Evolutionary conservation across 306 rosid species (phyloP).

Genomic region (Clitoria ternatea): DNA sequence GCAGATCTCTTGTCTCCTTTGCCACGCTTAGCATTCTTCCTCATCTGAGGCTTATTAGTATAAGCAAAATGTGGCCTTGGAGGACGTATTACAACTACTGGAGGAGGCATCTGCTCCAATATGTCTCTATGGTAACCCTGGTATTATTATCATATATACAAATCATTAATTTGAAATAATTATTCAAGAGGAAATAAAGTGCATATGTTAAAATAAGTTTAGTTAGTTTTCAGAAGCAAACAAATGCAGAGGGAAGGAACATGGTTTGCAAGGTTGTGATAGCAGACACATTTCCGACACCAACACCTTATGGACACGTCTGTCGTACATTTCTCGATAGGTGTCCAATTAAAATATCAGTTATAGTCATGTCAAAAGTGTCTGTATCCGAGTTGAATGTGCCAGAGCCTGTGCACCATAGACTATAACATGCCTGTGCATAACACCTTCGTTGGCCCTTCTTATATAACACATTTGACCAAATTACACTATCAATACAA

Average conservation of each 20-base stretch:
- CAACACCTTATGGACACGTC: too few relatives aligned
- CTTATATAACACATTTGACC: too few relatives aligned
- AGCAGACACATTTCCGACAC: too few relatives aligned
- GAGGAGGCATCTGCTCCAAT: conserved; percentile 80
- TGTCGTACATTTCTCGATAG: too few relatives aligned
- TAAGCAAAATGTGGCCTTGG: conserved; percentile 31
- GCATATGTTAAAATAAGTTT: not conserved
- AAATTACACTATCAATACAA: too few relatives aligned
- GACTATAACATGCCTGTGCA: too few relatives aligned
- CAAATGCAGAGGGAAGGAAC: not conserved
- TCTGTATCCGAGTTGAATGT: too few relatives aligned
- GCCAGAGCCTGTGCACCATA: too few relatives aligned
- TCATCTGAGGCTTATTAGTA: conserved; percentile 38
- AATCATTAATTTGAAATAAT: not conserved
- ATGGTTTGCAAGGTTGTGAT: too few relatives aligned
- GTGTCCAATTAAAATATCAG: too few relatives aligned
- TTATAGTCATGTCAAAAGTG: too few relatives aligned
- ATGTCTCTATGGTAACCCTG: conserved; percentile 83
- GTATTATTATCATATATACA: conserved; percentile 20
- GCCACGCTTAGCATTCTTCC: conserved; percentile 50
- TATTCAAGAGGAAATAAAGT: not conserved
- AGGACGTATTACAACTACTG: conserved; percentile 29
- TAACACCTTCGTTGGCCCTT: too few relatives aligned
- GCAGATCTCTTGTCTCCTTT: conserved; percentile 54
- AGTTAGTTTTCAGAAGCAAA: not conserved